Evolutionary conservation across 495 filamentous ascomycete genomes (phyloP).

Genomic region (Hypoxylon intermedium): DNA sequence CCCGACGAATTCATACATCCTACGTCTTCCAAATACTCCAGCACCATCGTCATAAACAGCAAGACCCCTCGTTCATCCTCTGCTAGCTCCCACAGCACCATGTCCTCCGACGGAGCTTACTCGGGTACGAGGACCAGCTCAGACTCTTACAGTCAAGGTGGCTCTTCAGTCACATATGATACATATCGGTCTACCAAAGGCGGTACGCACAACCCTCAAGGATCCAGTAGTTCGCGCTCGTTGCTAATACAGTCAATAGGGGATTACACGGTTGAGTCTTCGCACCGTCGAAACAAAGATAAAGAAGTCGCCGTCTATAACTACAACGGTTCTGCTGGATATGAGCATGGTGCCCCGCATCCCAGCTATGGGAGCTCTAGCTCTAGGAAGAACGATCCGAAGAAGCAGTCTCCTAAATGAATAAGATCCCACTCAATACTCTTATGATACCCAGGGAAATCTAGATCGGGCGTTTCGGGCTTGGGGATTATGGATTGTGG

Average conservation of each 20-base stretch:
- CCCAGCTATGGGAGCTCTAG: neutral
- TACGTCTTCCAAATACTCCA: conserved; percentile 3
- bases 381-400: neutral
- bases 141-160: conserved; percentile 1
- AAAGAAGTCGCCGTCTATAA: conserved; percentile 22
- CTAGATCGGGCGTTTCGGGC: neutral
- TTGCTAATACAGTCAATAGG: conserved; percentile 22
- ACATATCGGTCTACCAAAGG: conserved; percentile 2
- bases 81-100: conserved; percentile 12
- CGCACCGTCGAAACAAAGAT: neutral
- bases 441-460: too few relatives aligned
- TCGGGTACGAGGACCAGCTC: neutral
- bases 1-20: conserved; percentile 15
- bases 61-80: conserved; percentile 1
- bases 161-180: conserved; percentile 4
- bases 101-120: conserved; percentile 10
- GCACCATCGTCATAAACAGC: conserved; percentile 7
- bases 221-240: neutral
- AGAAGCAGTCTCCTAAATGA: neutral
- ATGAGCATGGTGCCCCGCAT: conserved; percentile 15
- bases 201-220: conserved; percentile 9
- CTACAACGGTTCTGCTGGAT: conserved; percentile 9
- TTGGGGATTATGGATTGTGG: neutral
- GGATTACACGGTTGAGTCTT: conserved; percentile 11
- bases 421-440: too few relatives aligned